Conservation (phyloP, 305 asterid genomes). For the Fraxinus sp. region DNA sequence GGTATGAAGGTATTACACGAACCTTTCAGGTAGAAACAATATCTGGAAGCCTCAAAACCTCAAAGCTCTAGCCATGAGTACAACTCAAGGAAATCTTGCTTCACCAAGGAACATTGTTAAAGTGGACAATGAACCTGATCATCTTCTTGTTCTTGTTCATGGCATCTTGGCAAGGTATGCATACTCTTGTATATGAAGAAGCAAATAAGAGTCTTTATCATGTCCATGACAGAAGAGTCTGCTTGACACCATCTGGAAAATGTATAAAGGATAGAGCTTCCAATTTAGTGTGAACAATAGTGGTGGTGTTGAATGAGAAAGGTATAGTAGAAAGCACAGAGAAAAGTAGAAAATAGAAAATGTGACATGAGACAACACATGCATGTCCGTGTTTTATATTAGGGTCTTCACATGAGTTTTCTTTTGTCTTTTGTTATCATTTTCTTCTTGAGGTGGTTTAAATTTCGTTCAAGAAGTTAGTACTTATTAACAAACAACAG, state of each 20-base stretch:
- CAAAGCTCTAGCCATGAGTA: constrained; percentile 55
- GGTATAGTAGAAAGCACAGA: constrained; percentile 15
- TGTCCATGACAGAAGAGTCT: background rate
- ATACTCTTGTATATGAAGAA: constrained; percentile 15
- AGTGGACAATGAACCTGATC: constrained; percentile 67
- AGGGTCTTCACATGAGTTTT: background rate
- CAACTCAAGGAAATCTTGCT: constrained; percentile 54
- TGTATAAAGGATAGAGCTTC: constrained; percentile 4
- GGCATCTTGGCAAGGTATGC: constrained; percentile 90
- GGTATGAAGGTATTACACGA: constrained; percentile 16
- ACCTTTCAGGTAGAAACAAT: constrained; percentile 47
- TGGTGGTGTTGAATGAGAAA: constrained; percentile 16
- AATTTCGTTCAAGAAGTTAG: background rate
- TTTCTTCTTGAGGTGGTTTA: background rate
- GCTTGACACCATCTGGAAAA: constrained; percentile 8
- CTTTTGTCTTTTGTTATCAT: background rate
- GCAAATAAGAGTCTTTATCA: constrained; percentile 15
- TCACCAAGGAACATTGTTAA: constrained; percentile 41
- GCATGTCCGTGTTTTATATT: background rate
- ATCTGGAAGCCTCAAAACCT: constrained; percentile 48
- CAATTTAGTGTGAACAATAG: background rate
- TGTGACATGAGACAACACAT: background rate
- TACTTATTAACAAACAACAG: background rate
- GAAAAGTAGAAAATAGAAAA: background rate
- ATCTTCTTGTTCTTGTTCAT: constrained; percentile 97